Evolutionary conservation across 108 stramenopile species (phyloP), one percentile per base, ranked within the genome.

Genomic region (Schizochytrium sp.): DNA sequence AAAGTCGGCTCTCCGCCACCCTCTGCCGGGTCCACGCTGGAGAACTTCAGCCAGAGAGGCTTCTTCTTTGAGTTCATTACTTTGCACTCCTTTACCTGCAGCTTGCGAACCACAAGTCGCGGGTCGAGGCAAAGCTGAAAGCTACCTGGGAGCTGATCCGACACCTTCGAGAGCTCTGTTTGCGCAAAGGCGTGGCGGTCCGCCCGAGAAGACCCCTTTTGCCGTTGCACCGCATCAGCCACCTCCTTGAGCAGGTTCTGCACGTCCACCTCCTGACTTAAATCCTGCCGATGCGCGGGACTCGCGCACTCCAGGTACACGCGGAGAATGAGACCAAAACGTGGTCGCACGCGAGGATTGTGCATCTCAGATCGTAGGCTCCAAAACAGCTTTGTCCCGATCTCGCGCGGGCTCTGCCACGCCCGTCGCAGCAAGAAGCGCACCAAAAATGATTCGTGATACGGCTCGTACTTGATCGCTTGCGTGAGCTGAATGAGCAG

Each of bases 351-450:
- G 45, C 72, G 25, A 10, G 34, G 6, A 5, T 72, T 28, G 89
- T 92, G 90, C 90, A 91, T 92, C 88, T 92, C 92, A 0, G 89
- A 83, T 44, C 58, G 57, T 58, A 92, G 25, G 53, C 72, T 43
- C 92, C 92, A 92, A 72, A 92, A 92, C 43, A 92, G 58, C 28
- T 57, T 45, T 58, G 87, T 87, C 29, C 92, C 92, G 19, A 92
- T 87, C 12, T 69, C 47, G 18, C 47, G 88, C 12, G 92, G 92
- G 72, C 58, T 76, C 57, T 25, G 51, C 47, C 90, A 88, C 3
- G 92, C 88, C 4, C 92, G 72, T 18, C 92, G 87, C 57, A 92
- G 63, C 76, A 92, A 51, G 53, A 92, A 91, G 6, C 90, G 72
- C 14, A 58, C 58, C 57, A 92, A 72, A 21, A 87, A 87, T 41